phyloP scores from a whole-genome alignment of 345 rosid species.

The Linum lewisii region DNA sequence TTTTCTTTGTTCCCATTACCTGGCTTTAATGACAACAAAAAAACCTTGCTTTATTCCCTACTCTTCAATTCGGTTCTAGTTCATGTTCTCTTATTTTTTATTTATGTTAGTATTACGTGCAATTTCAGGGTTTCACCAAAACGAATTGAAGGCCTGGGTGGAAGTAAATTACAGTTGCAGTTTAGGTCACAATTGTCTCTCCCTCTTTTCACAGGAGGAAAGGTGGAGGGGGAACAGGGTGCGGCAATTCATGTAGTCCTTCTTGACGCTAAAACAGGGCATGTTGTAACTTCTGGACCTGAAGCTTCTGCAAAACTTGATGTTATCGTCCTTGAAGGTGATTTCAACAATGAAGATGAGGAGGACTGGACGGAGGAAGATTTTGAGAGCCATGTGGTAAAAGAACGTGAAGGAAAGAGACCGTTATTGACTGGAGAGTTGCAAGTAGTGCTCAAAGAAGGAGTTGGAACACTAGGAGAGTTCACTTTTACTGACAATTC shows the following conservation, averaged over 20 bases:
- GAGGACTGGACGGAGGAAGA: constrained; percentile 90
- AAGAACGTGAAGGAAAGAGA: constrained; percentile 95
- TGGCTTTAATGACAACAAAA: too few species aligned
- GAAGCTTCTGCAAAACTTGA: constrained; percentile 76
- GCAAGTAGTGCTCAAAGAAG: constrained; percentile 88
- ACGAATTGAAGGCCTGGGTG: constrained; percentile 85
- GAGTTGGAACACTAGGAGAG: constrained; percentile 90
- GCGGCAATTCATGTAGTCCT: constrained; percentile 81
- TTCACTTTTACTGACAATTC: constrained; percentile 91
- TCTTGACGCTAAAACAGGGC: constrained; percentile 57
- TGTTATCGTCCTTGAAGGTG: constrained; percentile 91
- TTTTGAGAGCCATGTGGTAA: constrained; percentile 87
- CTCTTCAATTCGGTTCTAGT: too few species aligned
- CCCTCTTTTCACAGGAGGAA: constrained; percentile 96
- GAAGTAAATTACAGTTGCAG: constrained; percentile 60
- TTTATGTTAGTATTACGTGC: constrained; percentile 5
- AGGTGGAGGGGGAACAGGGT: constrained; percentile 98
- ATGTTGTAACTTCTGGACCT: constrained; percentile 66
- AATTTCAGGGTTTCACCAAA: constrained; percentile 69
- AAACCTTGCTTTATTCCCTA: too few species aligned
- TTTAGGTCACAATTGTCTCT: constrained; percentile 88
- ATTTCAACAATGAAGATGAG: constrained; percentile 82
- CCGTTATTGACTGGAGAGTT: constrained; percentile 82
- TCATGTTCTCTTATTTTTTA: too few species aligned
- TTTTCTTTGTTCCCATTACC: too few species aligned